Percentiles rank a stretch among this genome's conserved stretches.
These are phyloP conservation scores for Dactylis glomerata DNA, from an alignment of 176 grass and related monocot species.

Conservation along the genomic window DNA sequence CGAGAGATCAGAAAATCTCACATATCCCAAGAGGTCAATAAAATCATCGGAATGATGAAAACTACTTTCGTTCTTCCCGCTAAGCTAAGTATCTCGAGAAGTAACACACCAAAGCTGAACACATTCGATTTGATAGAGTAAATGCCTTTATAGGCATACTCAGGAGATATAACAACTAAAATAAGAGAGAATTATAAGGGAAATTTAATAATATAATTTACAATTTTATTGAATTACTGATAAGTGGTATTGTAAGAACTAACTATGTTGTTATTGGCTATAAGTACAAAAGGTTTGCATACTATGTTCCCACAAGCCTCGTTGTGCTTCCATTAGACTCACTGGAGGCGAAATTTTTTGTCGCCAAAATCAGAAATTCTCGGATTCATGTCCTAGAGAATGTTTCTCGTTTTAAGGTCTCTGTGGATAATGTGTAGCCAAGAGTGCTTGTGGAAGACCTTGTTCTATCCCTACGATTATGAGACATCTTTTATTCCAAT, in stretches of 20 bases:
- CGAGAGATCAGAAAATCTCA: not conserved
- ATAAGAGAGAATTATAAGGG: not conserved
- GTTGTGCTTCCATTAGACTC: constrained; percentile 24
- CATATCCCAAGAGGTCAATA: constrained; percentile 38
- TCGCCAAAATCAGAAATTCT: constrained; percentile 43
- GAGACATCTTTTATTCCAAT: not conserved
- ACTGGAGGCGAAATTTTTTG: constrained; percentile 26
- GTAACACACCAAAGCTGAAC: constrained; percentile 38
- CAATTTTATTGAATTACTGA: not conserved
- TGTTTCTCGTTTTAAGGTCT: constrained; percentile 35
- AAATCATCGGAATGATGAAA: not conserved
- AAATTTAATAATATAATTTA: not conserved
- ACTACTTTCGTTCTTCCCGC: constrained; percentile 32
- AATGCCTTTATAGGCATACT: constrained; percentile 40
- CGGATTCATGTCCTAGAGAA: constrained; percentile 32
- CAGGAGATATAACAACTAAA: constrained; percentile 21
- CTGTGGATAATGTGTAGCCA: constrained; percentile 1
- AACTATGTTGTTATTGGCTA: not conserved
- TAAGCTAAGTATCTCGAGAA: constrained; percentile 38
- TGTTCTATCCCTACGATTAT: constrained; percentile 33
- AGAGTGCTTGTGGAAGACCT: constrained; percentile 39
- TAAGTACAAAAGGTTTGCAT: constrained; percentile 3
- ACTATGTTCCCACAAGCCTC: constrained; percentile 31
- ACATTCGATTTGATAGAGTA: constrained; percentile 40
- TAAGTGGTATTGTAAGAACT: not conserved